phyloP scores from a whole-genome alignment of 371 early-diverging fungal species.

The Circinella umbellata region DNA sequence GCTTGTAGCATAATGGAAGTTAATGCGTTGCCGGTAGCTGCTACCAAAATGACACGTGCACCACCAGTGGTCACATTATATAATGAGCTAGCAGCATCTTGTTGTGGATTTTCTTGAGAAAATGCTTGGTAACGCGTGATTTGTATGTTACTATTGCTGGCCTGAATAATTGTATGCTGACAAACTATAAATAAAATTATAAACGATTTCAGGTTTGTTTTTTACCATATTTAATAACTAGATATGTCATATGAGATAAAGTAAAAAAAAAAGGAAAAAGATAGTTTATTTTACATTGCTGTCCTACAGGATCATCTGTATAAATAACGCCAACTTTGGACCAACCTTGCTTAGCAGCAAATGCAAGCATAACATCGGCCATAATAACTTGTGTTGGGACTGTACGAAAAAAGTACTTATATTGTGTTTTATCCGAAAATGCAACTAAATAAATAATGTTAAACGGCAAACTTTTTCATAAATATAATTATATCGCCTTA shows the following conservation, averaged over 20 bases:
- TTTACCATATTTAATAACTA: too few relatives aligned
- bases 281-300: conserved; percentile 39
- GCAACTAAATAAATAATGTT: conserved; percentile 26
- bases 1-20: conserved; percentile 41
- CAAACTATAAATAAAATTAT: conserved; percentile 28
- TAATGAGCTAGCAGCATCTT: conserved; percentile 27
- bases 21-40: conserved; percentile 35
- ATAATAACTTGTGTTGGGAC: conserved; percentile 53
- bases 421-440: conserved; percentile 49
- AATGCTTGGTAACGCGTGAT: conserved; percentile 42
- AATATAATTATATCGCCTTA: too few relatives aligned
- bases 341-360: conserved; percentile 52
- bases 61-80: conserved; percentile 39
- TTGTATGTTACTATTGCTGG: conserved; percentile 36
- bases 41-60: conserved; percentile 50
- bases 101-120: conserved; percentile 18
- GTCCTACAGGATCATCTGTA: conserved; percentile 52
- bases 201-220: too few relatives aligned
- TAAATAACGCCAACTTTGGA: conserved; percentile 50
- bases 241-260: too few relatives aligned
- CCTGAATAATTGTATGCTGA: conserved; percentile 46
- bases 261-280: too few relatives aligned
- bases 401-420: conserved; percentile 58
- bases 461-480: too few relatives aligned
- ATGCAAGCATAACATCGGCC: conserved; percentile 52